Evolutionary conservation across 306 rosid species (phyloP), one percentile per base, ranked within the genome.

Genomic region (Calophaca sinica): DNA sequence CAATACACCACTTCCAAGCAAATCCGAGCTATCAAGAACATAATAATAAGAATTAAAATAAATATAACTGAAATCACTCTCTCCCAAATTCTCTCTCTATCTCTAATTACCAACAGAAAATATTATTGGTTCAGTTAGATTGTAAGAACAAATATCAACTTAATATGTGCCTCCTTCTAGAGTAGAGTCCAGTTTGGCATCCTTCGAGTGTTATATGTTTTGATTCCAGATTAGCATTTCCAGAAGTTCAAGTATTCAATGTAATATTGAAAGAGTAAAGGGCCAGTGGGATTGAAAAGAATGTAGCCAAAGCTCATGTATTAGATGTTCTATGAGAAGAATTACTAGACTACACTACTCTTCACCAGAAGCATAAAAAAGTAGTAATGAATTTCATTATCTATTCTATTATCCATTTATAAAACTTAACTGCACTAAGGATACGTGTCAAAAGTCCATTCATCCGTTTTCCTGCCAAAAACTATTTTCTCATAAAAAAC

Each of bases 21-120:
- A 57, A 81, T 39, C 14, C 4, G 66, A 58, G n/a, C 53, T 26
- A 64, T 50, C 59, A 77, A 26, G 33, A 82, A 36, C 29, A 35
- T 32, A 32, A 26, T 3, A 0, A 7, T 2, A 15, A 28, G n/a
- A 53, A 62, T 45, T 10, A 44, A 68, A 61, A 69, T 9, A 26
- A 15, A 11, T 48, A 44, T 6, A 74, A 74, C 49, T 39, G 31
- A 41, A 69, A 60, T 32, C 68, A 13, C 57, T 3, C 52, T 10
- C 35, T 6, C 63, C 8, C 15, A 48, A 10, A 35, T 4, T 49
- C 35, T 62, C 32, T 57, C 13, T 38, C 15, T 2, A 20, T 9
- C 3, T 29, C 46, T 29, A 62, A 14, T 62, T 31, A 62, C 70
- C 7, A 51, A 59, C 46, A 59, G 64, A 78, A 59, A 32, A 39